Base-by-base conservation (phyloP, 148 eudicot genomes). In the Chenopodium berlandieri region DNA sequence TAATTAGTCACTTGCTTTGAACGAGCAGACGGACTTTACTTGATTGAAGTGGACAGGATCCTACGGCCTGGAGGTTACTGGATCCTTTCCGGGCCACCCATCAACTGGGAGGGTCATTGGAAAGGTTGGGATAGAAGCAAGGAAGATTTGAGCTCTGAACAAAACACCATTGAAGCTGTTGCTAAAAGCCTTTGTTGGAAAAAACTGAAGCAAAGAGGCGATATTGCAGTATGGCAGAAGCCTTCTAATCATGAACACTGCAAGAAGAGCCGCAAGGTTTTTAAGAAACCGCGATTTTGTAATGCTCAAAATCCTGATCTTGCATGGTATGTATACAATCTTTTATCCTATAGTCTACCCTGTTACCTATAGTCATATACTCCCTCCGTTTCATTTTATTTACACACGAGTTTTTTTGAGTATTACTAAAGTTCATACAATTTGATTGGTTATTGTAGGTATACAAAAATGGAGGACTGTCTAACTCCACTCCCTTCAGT, bases 401-500 rank as follows among this genome's bases (percentile, higher is more conserved):
- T 56, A 22, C 44, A 40, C 44, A 40, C 44, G 44, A 40, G 7
- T 40, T 40, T 40, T 40, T 40, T 40, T 40, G 0, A 40, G 44
- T 40, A 40, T 40, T 40, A 40, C 44, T 40, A 4, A 40, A 40
- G 44, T 40, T 40, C 44, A 40, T 40, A 40, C 20, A 54, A 54
- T 1, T 4, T 14, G 62, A 56, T 17, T 17, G 22, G 22, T 17
- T 56, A n/a, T 3, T 58, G 75, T n/a, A 94, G 98, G 98, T 83
- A 90, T 84, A 93, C 94, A 0, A 88, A 90, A 69, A 86, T 95
- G 93, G 94, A 93, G 46, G 47, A 88, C 8, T 95, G 98, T 65
- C 58, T 95, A 69, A 95, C 97, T 8, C 94, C 92, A 3, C 87
- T 95, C 16, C 98, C 98, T 0, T 87, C 88, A 73, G 98, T 91